Conservation (phyloP, 345 rosid species). For the Boechera retrofracta region DNA sequence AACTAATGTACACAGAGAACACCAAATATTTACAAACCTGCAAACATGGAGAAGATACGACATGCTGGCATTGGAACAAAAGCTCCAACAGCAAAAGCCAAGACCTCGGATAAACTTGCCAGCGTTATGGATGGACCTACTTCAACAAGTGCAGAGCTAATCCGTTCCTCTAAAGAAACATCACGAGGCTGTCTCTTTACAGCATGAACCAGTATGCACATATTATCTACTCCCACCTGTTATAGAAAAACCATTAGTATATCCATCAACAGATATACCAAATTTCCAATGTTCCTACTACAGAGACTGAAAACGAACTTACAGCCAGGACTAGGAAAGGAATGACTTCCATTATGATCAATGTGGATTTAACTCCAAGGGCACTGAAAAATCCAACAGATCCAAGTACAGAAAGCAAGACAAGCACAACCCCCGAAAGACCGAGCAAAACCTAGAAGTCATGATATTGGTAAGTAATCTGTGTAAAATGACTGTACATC, state of each 20-base stretch:
- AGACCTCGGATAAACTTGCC: slow-evolving; percentile 93
- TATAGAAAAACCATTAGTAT: slow-evolving; percentile 24
- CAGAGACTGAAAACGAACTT: slow-evolving; percentile 51
- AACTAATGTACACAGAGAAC: slow-evolving; percentile 20
- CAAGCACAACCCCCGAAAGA: slow-evolving; percentile 92
- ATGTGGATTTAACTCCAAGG: slow-evolving; percentile 87
- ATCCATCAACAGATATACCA: slow-evolving; percentile 24
- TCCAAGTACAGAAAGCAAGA: slow-evolving; percentile 95
- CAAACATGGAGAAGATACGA: slow-evolving; percentile 97
- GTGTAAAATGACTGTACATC: slow-evolving; percentile 27
- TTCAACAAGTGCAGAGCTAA: slow-evolving; percentile 95
- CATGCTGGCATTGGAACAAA: slow-evolving; percentile 98
- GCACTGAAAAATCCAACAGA: slow-evolving; percentile 92
- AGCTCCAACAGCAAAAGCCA: slow-evolving; percentile 97
- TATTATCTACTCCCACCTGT: slow-evolving; percentile 98
- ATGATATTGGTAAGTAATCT: slow-evolving; percentile 28
- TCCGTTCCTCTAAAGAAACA: slow-evolving; percentile 72
- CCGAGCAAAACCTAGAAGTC: slow-evolving; percentile 81
- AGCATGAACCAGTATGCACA: slow-evolving; percentile 98
- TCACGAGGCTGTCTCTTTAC: slow-evolving; percentile 83
- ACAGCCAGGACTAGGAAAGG: slow-evolving; percentile 98
- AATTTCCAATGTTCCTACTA: slow-evolving; percentile 23
- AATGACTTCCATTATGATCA: slow-evolving; percentile 98
- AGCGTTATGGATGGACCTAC: slow-evolving; percentile 98
- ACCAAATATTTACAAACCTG: slow-evolving; percentile 57